phyloP scores from a whole-genome alignment of 306 rosid species.

The Calophaca sinica region DNA sequence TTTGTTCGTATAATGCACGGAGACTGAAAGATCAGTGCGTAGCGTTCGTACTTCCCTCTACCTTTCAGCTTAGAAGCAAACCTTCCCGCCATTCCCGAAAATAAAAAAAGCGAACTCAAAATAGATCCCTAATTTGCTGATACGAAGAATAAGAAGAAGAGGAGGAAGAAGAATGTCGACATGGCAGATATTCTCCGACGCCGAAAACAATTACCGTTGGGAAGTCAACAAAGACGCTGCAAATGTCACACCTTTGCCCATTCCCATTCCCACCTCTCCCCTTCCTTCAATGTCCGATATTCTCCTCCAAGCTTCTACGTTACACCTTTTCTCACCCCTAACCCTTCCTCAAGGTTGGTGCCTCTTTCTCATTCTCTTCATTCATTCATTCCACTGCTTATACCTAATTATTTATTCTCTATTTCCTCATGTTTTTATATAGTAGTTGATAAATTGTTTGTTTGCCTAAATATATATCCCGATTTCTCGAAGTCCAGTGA shows the following conservation, averaged over 20 bases:
- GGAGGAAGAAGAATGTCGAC: constrained; percentile 40
- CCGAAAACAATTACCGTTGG: constrained; percentile 43
- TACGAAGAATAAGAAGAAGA: no score
- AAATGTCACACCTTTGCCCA: not conserved
- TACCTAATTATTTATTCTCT: not conserved
- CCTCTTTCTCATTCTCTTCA: not conserved
- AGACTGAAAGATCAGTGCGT: no score
- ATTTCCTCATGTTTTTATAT: not conserved
- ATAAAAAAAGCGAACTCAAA: not conserved
- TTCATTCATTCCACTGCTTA: not conserved
- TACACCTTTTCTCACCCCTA: not conserved
- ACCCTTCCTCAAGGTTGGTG: not conserved
- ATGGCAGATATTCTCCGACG: constrained; percentile 40
- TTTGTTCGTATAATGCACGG: no score
- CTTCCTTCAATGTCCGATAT: constrained; percentile 46
- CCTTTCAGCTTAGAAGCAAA: not conserved
- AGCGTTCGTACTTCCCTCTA: no score
- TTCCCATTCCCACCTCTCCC: not conserved
- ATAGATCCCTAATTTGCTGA: constrained; percentile 23
- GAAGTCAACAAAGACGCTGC: constrained; percentile 19
- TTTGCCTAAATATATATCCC: not conserved
- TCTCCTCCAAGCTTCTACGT: constrained; percentile 20
- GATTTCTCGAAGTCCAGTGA: not conserved
- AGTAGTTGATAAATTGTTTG: not conserved
- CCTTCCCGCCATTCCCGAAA: not conserved